Conservation (phyloP, 2,329 filamentous ascomycete species). For the Trichoderma asperellum region DNA sequence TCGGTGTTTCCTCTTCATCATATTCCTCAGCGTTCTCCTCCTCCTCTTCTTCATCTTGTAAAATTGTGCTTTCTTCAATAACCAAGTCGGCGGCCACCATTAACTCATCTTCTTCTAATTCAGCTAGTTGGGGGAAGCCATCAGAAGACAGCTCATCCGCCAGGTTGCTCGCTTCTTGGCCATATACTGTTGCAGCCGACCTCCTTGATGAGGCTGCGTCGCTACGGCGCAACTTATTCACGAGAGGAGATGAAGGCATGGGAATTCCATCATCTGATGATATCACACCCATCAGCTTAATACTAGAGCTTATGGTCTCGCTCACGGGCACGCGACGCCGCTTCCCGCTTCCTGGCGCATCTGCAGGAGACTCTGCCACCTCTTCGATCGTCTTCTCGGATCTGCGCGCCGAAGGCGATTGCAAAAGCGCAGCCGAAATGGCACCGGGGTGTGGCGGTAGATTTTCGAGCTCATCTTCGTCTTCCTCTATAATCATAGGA, state of each 20-base stretch:
- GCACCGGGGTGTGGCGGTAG: constrained; percentile 32
- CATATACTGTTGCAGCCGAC: neutral
- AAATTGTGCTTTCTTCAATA: neutral
- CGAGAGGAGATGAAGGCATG: constrained; percentile 49
- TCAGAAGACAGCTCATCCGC: constrained; percentile 44
- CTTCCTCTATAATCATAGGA: constrained; percentile 25
- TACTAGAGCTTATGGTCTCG: constrained; percentile 46
- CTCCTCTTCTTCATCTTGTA: constrained; percentile 27
- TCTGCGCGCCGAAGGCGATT: constrained; percentile 28
- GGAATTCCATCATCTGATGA: constrained; percentile 38
- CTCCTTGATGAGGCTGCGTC: constrained; percentile 39
- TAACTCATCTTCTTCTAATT: constrained; percentile 17
- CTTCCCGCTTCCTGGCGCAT: constrained; percentile 60
- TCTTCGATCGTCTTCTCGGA: constrained; percentile 33
- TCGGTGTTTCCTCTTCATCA: constrained; percentile 49
- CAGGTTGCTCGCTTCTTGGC: constrained; percentile 29
- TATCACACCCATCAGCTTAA: constrained; percentile 49
- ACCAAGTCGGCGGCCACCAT: neutral
- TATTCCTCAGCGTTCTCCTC: constrained; percentile 50
- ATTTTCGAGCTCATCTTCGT: constrained; percentile 34
- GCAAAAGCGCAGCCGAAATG: constrained; percentile 27
- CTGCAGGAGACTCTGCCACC: constrained; percentile 52
- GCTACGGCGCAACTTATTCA: constrained; percentile 47
- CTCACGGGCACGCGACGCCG: constrained; percentile 47
- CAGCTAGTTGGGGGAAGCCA: constrained; percentile 10